phyloP scores from a whole-genome alignment of 2,329 filamentous ascomycete species.

The Nothopassalora personata region DNA sequence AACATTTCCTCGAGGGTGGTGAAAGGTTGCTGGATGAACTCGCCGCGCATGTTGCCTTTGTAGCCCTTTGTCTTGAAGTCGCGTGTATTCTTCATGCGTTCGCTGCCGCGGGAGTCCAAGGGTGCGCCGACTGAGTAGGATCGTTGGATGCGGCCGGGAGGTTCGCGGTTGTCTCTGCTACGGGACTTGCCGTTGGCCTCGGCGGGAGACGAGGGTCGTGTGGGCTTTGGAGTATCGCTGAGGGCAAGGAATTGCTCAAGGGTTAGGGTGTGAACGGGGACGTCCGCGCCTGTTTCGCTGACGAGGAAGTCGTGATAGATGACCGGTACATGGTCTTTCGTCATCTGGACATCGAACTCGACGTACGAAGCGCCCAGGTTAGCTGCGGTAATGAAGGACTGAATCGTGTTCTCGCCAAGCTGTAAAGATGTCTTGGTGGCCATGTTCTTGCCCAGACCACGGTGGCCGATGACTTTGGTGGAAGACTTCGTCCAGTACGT shows the following conservation, averaged over 20 bases:
- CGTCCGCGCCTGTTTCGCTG: slow-evolving; percentile 94
- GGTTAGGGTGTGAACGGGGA: slow-evolving; percentile 89
- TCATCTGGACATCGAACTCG: slow-evolving; percentile 84
- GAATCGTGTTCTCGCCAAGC: slow-evolving; percentile 91
- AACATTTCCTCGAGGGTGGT: slow-evolving; percentile 94
- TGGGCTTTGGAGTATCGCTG: slow-evolving; percentile 22
- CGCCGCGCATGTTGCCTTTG: slow-evolving; percentile 90
- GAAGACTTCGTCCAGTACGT: slow-evolving; percentile 95
- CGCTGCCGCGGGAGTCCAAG: slow-evolving; percentile 36
- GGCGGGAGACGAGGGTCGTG: slow-evolving; percentile 15
- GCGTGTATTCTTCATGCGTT: slow-evolving; percentile 94
- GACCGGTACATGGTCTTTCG: slow-evolving; percentile 96
- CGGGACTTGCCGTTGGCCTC: slow-evolving; percentile 4
- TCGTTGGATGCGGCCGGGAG: slow-evolving; percentile 35
- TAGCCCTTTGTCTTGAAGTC: slow-evolving; percentile 93
- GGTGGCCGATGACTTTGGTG: slow-evolving; percentile 73
- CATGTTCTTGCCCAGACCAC: slow-evolving; percentile 84
- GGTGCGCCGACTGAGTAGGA: slow-evolving; percentile 58
- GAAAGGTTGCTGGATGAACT: slow-evolving; percentile 93
- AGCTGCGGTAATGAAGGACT: slow-evolving; percentile 91
- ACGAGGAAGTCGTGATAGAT: slow-evolving; percentile 99
- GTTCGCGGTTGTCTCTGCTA: slow-evolving; percentile 9
- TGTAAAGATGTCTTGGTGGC: slow-evolving; percentile 78
- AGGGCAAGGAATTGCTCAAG: slow-evolving; percentile 77
- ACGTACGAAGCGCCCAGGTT: slow-evolving; percentile 77